These are phyloP conservation scores for Aspergillus sp. DNA, from an alignment of 2,329 filamentous ascomycete species.

Conservation along the genomic window DNA sequence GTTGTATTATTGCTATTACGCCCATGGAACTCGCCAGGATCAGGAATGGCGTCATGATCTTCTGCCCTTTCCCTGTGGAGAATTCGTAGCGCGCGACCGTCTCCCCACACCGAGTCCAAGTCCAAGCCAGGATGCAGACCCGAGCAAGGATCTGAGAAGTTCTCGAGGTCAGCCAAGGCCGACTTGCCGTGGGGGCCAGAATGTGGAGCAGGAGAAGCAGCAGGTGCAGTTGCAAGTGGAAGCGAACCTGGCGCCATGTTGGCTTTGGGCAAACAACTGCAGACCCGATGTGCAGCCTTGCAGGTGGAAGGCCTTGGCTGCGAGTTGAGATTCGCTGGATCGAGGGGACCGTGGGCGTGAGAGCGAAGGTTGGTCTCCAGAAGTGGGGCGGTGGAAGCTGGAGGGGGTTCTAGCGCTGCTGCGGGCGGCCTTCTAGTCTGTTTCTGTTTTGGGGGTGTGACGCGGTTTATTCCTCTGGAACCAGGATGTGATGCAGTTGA, in stretches of 20 bases:
- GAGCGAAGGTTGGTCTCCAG: too few species aligned
- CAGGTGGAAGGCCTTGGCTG: background rate
- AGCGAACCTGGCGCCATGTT: too few species aligned
- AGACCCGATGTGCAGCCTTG: too few species aligned
- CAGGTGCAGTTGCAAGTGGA: too few species aligned
- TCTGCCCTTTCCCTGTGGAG: background rate
- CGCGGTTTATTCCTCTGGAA: background rate
- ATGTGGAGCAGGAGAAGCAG: background rate
- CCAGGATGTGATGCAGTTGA: too few species aligned
- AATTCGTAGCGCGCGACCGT: background rate
- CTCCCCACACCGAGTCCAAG: background rate
- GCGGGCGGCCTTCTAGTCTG: background rate
- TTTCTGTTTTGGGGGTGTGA: conserved; percentile 1
- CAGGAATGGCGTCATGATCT: conserved; percentile 1
- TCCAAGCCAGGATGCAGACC: background rate
- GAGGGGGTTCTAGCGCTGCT: background rate
- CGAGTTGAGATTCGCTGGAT: background rate
- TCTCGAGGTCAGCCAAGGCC: background rate
- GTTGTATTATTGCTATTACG: background rate
- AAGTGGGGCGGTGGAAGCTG: background rate
- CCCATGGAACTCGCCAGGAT: too few species aligned
- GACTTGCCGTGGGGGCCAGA: conserved; percentile 6
- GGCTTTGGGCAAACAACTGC: background rate
- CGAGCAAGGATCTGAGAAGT: background rate
- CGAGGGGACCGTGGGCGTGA: background rate